These are phyloP conservation scores for Fusarium anguioides DNA, from an alignment of 2,329 filamentous ascomycete species.

Conservation along the genomic window DNA sequence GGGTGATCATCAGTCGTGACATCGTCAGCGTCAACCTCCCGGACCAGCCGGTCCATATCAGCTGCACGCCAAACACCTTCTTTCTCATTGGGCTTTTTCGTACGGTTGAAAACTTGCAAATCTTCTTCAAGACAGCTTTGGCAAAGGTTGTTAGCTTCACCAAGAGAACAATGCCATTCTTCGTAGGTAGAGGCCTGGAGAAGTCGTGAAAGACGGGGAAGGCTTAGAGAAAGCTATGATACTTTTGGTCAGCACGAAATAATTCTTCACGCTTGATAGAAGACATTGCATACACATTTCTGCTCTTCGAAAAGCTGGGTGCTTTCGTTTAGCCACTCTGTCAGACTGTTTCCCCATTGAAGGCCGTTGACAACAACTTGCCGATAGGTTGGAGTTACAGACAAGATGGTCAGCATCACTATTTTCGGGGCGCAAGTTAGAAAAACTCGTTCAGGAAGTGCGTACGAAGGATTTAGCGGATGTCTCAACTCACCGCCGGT, in stretches of 20 bases:
- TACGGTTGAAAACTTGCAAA: constrained; percentile 28
- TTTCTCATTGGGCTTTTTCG: background rate
- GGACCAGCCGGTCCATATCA: constrained; percentile 35
- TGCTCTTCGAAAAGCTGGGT: constrained; percentile 38
- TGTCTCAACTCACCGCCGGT: constrained; percentile 29
- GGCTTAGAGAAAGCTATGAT: constrained; percentile 31
- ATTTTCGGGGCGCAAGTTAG: constrained; percentile 9
- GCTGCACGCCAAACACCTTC: constrained; percentile 22
- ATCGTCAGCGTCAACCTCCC: constrained; percentile 31
- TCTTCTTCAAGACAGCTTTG: constrained; percentile 32
- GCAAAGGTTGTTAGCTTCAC: constrained; percentile 5
- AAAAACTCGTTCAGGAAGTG: background rate
- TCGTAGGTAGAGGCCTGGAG: constrained; percentile 29
- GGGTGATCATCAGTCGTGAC: constrained; percentile 25
- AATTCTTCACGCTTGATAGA: too few relatives aligned
- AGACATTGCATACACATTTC: constrained; percentile 25
- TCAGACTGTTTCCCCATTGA: constrained; percentile 35
- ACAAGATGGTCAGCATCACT: constrained; percentile 40
- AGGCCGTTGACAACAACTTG: constrained; percentile 37
- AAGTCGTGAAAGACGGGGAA: constrained; percentile 24
- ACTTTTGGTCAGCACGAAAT: background rate
- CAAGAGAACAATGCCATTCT: constrained; percentile 33
- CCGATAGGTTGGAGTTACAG: constrained; percentile 34
- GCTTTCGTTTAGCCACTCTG: constrained; percentile 35
- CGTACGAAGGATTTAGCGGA: too few relatives aligned